Conservation (phyloP, 129 eudicot species). For the Flaveria ramosissima region DNA sequence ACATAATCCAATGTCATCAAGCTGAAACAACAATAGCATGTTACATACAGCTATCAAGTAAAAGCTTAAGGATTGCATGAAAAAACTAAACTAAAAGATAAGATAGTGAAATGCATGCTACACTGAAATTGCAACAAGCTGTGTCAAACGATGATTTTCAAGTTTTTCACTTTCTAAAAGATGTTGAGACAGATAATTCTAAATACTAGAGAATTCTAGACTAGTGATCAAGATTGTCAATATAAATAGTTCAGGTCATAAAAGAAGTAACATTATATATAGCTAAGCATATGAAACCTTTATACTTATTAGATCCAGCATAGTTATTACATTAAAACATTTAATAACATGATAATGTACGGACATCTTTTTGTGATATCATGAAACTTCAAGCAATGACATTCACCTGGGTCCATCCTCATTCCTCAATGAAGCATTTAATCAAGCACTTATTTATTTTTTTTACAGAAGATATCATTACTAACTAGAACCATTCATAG, state of each 20-base stretch:
- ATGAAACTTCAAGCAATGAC: conserved; percentile 9
- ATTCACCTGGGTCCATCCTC: conserved; percentile 24
- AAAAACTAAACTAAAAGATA: not conserved
- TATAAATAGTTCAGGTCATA: not conserved
- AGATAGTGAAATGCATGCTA: conserved; percentile 8
- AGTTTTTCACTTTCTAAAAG: not conserved
- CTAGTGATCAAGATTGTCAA: not conserved
- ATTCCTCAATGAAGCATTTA: conserved; percentile 12
- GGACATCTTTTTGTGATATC: not conserved
- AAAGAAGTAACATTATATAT: conserved; percentile 7
- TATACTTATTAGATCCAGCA: conserved; percentile 2
- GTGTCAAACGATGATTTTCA: conserved; percentile 15
- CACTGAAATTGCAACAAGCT: not conserved
- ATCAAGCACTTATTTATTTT: not conserved
- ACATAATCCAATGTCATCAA: conserved; percentile 10
- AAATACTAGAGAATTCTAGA: not conserved
- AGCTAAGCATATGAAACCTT: not conserved
- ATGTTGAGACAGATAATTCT: not conserved
- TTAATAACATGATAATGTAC: conserved; percentile 1
- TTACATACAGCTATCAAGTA: not conserved
- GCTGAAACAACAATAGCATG: conserved; percentile 18
- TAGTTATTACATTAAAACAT: not conserved
- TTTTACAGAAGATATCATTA: not conserved
- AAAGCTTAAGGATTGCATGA: not conserved
- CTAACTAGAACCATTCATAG: not conserved